Evolutionary conservation across 306 rosid genomes (phyloP).

Genomic region (Carpinus viminea): DNA sequence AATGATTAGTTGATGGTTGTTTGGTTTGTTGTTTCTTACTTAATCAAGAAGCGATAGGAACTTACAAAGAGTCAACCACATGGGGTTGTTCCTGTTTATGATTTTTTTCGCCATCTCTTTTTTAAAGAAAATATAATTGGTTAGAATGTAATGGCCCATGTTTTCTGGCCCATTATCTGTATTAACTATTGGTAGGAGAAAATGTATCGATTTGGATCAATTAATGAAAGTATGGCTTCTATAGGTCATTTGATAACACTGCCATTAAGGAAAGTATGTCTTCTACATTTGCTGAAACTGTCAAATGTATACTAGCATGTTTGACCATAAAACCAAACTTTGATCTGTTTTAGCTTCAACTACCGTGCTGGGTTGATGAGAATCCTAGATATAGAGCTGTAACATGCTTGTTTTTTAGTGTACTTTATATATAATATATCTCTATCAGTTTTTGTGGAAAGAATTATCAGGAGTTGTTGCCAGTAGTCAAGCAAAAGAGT

Average conservation of each 20-base stretch:
- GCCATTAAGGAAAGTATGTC: no score
- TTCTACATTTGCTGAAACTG: no score
- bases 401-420: not conserved
- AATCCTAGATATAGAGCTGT: not conserved
- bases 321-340: not conserved
- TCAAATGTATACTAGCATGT: not conserved
- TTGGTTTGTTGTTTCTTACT: not conserved
- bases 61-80: not conserved
- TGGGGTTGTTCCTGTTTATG: not conserved
- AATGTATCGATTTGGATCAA: not conserved
- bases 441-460: not conserved
- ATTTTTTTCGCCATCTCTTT: not conserved
- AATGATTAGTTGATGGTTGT: constrained; percentile 7
- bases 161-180: not conserved
- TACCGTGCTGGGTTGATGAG: not conserved
- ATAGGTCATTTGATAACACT: not conserved
- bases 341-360: constrained; percentile 5
- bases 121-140: not conserved
- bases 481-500: not conserved
- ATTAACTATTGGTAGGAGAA: not conserved
- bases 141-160: not conserved
- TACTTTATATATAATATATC: not conserved
- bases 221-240: not conserved
- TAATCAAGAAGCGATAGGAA: constrained; percentile 3
- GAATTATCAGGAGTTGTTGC: not conserved